A percentile compares a stretch with the other conserved stretches of the same genome.
phyloP scores from a whole-genome alignment of 1,284 basidiomycete species.

The Cystobasidiaceae sp. region DNA sequence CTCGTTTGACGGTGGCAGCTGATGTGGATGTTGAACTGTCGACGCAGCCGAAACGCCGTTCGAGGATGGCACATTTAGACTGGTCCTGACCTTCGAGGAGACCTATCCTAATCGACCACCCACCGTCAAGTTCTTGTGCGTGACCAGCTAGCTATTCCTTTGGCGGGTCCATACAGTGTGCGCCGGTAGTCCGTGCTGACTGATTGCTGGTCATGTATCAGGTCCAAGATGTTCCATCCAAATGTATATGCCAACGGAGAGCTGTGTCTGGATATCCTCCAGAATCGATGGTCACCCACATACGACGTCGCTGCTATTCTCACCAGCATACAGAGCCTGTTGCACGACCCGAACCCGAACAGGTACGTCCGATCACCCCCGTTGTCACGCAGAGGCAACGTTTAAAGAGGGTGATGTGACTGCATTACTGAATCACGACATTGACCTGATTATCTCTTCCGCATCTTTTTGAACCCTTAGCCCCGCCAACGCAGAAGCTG shows the following conservation, averaged over 20 bases:
- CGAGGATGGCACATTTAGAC: conserved; percentile 97
- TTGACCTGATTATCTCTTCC: not conserved
- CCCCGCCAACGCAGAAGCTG: conserved; percentile 96
- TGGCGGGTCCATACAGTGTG: not conserved
- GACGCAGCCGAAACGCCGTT: conserved; percentile 87
- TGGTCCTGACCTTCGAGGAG: conserved; percentile 91
- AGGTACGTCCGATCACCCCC: conserved; percentile 48
- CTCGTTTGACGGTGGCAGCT: not conserved
- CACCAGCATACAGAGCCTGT: conserved; percentile 86
- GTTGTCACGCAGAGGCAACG: not conserved
- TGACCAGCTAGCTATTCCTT: not conserved
- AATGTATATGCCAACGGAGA: conserved; percentile 98
- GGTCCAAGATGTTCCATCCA: conserved; percentile 82
- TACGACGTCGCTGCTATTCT: conserved; percentile 98
- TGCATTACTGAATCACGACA: not conserved
- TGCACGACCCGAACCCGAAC: conserved; percentile 97
- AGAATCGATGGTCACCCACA: conserved; percentile 96
- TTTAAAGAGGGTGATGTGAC: no score
- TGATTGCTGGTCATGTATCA: not conserved
- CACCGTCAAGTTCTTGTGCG: conserved; percentile 79
- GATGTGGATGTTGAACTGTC: not conserved
- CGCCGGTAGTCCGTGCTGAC: not conserved
- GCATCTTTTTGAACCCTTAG: no score
- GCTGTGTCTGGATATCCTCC: conserved; percentile 93
- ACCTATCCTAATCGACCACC: conserved; percentile 98